These are phyloP conservation scores for Plantago major DNA, from an alignment of 257 asterid species.

Conservation along the genomic window DNA sequence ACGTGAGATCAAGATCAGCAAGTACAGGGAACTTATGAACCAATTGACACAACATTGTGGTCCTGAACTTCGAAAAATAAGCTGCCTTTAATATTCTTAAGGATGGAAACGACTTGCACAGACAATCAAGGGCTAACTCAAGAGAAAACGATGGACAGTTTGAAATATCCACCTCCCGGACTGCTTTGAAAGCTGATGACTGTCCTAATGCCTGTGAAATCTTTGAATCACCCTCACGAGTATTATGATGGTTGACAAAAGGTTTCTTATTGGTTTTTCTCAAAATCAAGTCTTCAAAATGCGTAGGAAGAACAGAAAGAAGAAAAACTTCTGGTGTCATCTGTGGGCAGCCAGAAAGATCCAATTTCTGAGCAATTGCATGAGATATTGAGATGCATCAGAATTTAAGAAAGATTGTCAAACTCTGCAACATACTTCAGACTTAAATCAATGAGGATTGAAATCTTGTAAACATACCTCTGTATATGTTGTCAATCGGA, in stretches of 20 bases:
- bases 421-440: conserved; percentile 7
- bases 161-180: conserved; percentile 76
- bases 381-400: conserved; percentile 15
- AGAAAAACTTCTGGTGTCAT: conserved; percentile 47
- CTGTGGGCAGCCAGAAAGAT: conserved; percentile 80
- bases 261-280: conserved; percentile 36
- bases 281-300: conserved; percentile 27
- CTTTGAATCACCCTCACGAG: conserved; percentile 21
- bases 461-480: conserved; percentile 38
- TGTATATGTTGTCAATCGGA: conserved; percentile 64
- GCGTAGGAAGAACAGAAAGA: conserved; percentile 47
- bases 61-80: conserved; percentile 39
- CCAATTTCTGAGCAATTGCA: conserved; percentile 57
- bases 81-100: conserved; percentile 62
- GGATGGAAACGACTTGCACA: conserved; percentile 72
- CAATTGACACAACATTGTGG: conserved; percentile 42
- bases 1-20: conserved; percentile 52
- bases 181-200: conserved; percentile 52
- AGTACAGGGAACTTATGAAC: conserved; percentile 52
- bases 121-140: conserved; percentile 49
- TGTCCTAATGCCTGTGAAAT: conserved; percentile 29
- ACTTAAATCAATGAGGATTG: background rate
- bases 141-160: conserved; percentile 65
- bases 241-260: conserved; percentile 27
- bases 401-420: conserved; percentile 24